phyloP scores from a whole-genome alignment of 768 basidiomycete species.

The Terana coerulea region DNA sequence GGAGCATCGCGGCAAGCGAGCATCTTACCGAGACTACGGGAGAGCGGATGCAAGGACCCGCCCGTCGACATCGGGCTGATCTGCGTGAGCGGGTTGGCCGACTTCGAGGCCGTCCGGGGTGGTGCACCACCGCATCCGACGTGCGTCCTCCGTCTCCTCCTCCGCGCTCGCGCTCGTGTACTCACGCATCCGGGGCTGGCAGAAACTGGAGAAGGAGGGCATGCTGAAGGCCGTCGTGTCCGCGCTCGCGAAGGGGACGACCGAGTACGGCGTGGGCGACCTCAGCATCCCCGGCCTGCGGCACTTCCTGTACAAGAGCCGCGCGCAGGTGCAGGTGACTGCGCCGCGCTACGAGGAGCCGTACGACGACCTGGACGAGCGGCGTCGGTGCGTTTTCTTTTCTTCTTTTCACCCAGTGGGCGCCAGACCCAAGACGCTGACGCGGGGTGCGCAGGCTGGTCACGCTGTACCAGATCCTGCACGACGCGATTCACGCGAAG shows the following conservation, averaged over 20 bases:
- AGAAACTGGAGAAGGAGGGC: conserved; percentile 68
- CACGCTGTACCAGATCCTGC: conserved; percentile 82
- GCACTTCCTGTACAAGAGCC: conserved; percentile 94
- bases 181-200: conserved; percentile 4
- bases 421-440: conserved; percentile 11
- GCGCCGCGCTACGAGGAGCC: conserved; percentile 83
- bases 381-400: conserved; percentile 47
- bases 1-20: not conserved
- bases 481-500: conserved; percentile 88
- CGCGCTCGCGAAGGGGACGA: conserved; percentile 44
- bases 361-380: conserved; percentile 60
- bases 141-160: conserved; percentile 33
- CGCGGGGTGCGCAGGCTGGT: conserved; percentile 56
- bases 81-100: conserved; percentile 76
- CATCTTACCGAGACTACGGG: conserved; percentile 17
- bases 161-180: not conserved
- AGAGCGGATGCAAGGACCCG: not conserved
- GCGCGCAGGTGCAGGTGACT: conserved; percentile 86
- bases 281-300: conserved; percentile 86
- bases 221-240: conserved; percentile 47
- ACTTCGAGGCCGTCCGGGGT: conserved; percentile 80
- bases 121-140: conserved; percentile 65
- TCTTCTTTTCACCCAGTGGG: not conserved
- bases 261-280: conserved; percentile 67
- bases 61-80: conserved; percentile 50